Evolutionary conservation across 208 protist genomes (phyloP).

Genomic region (Trypanosoma brucei): DNA sequence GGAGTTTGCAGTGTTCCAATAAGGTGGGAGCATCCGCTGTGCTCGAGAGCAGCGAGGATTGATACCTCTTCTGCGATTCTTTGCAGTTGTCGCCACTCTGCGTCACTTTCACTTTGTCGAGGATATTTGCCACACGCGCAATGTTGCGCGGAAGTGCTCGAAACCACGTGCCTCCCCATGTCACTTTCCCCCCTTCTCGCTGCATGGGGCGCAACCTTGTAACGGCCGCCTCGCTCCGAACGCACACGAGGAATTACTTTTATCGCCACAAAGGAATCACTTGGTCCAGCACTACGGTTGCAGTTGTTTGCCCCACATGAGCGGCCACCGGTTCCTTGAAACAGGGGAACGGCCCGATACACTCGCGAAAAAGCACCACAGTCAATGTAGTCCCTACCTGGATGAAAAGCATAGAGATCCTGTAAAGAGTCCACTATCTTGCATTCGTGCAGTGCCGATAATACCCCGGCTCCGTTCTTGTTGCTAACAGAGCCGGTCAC

Average conservation of each 20-base stretch:
- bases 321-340: conserved; percentile 25
- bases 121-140: not conserved
- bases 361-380: conserved; percentile 73
- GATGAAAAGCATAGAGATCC: conserved; percentile 73
- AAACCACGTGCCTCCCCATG: not conserved
- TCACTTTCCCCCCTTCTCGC: not conserved
- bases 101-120: conserved; percentile 6
- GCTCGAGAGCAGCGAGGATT: conserved; percentile 54
- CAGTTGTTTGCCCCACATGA: not conserved
- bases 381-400: conserved; percentile 54
- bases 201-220: not conserved
- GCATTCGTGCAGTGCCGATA: conserved; percentile 13
- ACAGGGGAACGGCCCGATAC: conserved; percentile 63
- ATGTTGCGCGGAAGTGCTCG: not conserved
- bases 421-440: conserved; percentile 58
- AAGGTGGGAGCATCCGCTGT: conserved; percentile 67
- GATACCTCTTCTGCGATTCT: conserved; percentile 76
- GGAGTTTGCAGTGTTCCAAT: conserved; percentile 71
- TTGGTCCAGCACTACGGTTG: not conserved
- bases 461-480: conserved; percentile 1
- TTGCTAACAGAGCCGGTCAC: not conserved
- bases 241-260: conserved; percentile 19
- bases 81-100: conserved; percentile 29
- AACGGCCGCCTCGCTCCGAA: conserved; percentile 1
- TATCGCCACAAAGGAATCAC: conserved; percentile 13